These are phyloP conservation scores for Phragmites australis DNA, from an alignment of 176 grass and related monocot species.

Conservation along the genomic window DNA sequence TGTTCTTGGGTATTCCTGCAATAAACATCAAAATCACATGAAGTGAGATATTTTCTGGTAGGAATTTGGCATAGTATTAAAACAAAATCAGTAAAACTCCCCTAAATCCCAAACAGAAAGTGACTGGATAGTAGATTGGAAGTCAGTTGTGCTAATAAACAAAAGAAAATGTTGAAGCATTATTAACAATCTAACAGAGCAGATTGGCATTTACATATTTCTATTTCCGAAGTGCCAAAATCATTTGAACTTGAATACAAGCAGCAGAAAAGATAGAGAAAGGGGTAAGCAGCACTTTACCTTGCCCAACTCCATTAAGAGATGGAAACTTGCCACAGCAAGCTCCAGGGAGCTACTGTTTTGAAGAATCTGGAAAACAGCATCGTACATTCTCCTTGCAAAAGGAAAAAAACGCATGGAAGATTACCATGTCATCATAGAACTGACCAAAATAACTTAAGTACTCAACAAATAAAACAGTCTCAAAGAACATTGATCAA, in stretches of 20 bases:
- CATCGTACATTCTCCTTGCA: slow-evolving; percentile 71
- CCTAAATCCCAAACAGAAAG: slow-evolving; percentile 10
- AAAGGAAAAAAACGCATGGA: slow-evolving; percentile 30
- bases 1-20: slow-evolving; percentile 77
- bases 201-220: slow-evolving; percentile 13
- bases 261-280: slow-evolving; percentile 15
- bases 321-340: slow-evolving; percentile 66
- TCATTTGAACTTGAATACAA: slow-evolving; percentile 4
- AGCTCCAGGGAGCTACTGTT: slow-evolving; percentile 72
- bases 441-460: slow-evolving; percentile 12
- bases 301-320: slow-evolving; percentile 76
- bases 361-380: slow-evolving; percentile 69
- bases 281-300: slow-evolving; percentile 37
- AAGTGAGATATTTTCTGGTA: slow-evolving; percentile 17
- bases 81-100: neutral
- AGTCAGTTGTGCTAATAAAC: neutral
- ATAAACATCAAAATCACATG: neutral
- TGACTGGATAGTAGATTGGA: neutral
- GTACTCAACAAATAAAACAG: neutral
- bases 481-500: neutral
- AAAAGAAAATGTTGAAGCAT: slow-evolving; percentile 1
- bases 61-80: neutral
- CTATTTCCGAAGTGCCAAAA: slow-evolving; percentile 1
- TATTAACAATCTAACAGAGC: neutral
- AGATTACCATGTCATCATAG: neutral